Evolutionary conservation across 108 stramenopile species (phyloP).

Genomic region (Nannochloropsis oceanica): DNA sequence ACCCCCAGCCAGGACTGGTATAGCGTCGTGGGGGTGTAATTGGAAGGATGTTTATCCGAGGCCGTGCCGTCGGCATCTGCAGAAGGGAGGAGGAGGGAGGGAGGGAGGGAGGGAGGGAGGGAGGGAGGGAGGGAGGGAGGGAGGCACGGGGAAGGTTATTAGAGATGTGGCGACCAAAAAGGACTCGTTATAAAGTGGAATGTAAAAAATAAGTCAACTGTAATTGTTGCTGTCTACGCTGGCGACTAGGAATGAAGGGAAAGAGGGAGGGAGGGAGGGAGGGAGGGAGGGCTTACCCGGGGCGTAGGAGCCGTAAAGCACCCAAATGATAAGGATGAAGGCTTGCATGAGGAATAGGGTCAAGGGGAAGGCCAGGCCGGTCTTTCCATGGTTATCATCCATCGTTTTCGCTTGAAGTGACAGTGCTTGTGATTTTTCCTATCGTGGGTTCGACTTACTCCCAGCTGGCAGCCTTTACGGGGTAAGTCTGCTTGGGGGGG

Average conservation of each 20-base stretch:
- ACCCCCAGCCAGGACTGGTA: not conserved
- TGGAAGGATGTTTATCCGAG: not conserved
- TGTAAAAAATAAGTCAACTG: no score
- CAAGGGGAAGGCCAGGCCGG: not conserved
- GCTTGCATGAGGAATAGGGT: not conserved
- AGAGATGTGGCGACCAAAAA: no score
- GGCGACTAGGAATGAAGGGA: not conserved
- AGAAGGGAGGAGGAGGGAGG: not conserved
- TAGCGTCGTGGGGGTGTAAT: not conserved
- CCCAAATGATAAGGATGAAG: not conserved
- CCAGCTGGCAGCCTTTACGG: no score
- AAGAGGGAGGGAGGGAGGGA: not conserved
- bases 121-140: not conserved
- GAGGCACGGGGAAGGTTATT: not conserved
- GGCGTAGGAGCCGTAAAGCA: not conserved
- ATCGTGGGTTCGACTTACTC: no score
- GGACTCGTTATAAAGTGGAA: no score
- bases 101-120: not conserved
- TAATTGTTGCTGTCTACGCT: not conserved
- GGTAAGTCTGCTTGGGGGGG: no score
- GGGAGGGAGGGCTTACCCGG: not conserved
- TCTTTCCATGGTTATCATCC: not conserved
- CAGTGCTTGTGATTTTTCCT: no score
- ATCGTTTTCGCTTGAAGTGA: not conserved
- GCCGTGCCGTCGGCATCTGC: not conserved